A percentile compares a stretch with the other conserved stretches of the same genome.
These are phyloP conservation scores for Podospora tetraspora DNA, from an alignment of 495 filamentous ascomycete species.

Conservation along the genomic window DNA sequence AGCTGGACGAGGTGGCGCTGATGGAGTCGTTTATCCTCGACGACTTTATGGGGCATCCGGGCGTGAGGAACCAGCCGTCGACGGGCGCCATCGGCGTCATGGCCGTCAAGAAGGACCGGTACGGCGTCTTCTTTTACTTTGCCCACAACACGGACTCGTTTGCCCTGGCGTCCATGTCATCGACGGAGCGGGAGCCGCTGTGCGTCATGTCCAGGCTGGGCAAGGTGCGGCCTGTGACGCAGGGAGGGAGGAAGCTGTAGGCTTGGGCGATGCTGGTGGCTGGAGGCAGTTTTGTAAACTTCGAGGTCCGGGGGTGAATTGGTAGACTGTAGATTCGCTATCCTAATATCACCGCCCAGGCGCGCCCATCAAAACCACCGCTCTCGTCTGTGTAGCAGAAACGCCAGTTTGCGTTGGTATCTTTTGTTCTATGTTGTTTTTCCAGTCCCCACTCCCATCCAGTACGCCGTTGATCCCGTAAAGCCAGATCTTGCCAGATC, in stretches of 20 bases:
- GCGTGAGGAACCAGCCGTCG: slow-evolving; percentile 64
- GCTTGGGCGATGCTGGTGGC: slow-evolving; percentile 17
- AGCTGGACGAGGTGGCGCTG: slow-evolving; percentile 64
- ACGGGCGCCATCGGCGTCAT: slow-evolving; percentile 77
- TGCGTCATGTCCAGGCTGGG: slow-evolving; percentile 77
- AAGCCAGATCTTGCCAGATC: not conserved
- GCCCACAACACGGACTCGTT: slow-evolving; percentile 93
- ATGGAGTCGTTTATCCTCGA: slow-evolving; percentile 64
- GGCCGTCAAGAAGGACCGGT: slow-evolving; percentile 68
- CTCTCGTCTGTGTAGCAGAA: not conserved
- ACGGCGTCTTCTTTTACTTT: slow-evolving; percentile 74
- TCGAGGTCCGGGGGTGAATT: not conserved
- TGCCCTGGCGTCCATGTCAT: slow-evolving; percentile 81
- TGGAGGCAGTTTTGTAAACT: not conserved
- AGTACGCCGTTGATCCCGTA: not conserved
- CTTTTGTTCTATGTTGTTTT: not conserved
- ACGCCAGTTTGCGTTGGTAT: not conserved
- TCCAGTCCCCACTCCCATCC: not conserved
- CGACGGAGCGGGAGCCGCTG: slow-evolving; percentile 60
- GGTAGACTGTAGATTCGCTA: not conserved
- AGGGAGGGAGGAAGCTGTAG: slow-evolving; percentile 47
- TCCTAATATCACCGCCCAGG: not conserved
- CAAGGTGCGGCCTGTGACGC: slow-evolving; percentile 35
- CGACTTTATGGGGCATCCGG: slow-evolving; percentile 82
- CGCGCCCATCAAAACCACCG: not conserved